Evolutionary conservation across 1,284 basidiomycete species (phyloP).

Genomic region (Tremellales sp.): DNA sequence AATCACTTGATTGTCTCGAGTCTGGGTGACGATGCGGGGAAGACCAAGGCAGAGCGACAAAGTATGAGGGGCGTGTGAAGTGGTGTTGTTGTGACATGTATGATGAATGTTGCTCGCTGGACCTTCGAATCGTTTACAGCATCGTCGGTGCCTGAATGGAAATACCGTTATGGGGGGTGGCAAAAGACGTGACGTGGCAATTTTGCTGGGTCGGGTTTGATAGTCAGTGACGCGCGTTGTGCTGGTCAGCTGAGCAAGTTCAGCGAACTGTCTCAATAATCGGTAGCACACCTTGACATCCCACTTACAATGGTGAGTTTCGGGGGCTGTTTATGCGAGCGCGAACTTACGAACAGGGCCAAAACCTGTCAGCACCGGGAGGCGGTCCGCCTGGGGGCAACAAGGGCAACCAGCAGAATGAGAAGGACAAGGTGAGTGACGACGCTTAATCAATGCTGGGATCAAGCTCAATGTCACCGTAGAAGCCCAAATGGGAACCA

Average conservation of each 20-base stretch:
- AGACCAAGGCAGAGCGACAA: background rate
- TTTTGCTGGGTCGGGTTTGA: too few species aligned
- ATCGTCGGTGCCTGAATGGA: background rate
- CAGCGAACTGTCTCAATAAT: too few species aligned
- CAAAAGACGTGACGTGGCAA: background rate
- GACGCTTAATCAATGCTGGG: background rate
- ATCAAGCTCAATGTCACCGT: too few species aligned
- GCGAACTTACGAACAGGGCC: constrained; percentile 62
- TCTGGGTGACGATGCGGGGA: too few species aligned
- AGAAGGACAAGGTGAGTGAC: constrained; percentile 56
- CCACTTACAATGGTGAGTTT: too few species aligned
- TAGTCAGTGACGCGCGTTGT: too few species aligned
- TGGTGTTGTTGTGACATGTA: too few species aligned
- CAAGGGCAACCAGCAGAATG: constrained; percentile 54
- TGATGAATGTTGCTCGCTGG: too few species aligned
- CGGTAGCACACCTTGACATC: too few species aligned
- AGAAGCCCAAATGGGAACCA: constrained; percentile 88
- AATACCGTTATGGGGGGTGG: background rate
- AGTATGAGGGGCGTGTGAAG: background rate
- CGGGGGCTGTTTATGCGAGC: too few species aligned
- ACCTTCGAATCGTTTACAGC: background rate
- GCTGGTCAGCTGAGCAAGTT: too few species aligned
- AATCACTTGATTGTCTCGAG: too few species aligned
- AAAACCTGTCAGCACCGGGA: constrained; percentile 63
- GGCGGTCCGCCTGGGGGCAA: constrained; percentile 45